Evolutionary conservation across 306 rosid genomes (phyloP).

Genomic region (Acacia crassicarpa): DNA sequence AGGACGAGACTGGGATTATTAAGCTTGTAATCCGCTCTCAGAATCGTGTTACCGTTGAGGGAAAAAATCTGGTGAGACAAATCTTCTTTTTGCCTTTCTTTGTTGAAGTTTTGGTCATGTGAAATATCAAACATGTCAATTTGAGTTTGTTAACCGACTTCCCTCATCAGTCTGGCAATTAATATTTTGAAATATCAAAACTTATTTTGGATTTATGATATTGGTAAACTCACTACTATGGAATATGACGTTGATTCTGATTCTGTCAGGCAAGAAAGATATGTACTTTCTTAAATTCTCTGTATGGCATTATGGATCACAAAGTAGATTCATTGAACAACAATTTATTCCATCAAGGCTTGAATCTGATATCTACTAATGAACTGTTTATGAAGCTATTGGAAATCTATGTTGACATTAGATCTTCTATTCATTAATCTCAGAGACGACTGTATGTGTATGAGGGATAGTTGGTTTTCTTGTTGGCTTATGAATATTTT

Average conservation of each 20-base stretch:
- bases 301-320: background rate
- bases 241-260: background rate
- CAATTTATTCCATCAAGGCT: background rate
- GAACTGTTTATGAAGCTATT: background rate
- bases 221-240: background rate
- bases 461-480: background rate
- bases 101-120: background rate
- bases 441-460: background rate
- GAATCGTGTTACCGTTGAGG: slow-evolving; percentile 92
- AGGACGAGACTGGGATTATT: slow-evolving; percentile 71
- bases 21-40: slow-evolving; percentile 90
- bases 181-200: background rate
- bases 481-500: background rate
- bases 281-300: background rate
- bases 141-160: background rate
- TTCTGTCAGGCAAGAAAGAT: background rate
- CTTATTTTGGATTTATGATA: background rate
- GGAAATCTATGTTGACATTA: background rate
- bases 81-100: background rate
- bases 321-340: background rate
- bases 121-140: background rate
- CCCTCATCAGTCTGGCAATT: background rate
- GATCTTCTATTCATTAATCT: background rate
- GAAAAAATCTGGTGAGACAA: slow-evolving; percentile 79
- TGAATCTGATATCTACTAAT: background rate